Conservation (phyloP, 148 eudicot species). For the Vaccinium myrtillus region DNA sequence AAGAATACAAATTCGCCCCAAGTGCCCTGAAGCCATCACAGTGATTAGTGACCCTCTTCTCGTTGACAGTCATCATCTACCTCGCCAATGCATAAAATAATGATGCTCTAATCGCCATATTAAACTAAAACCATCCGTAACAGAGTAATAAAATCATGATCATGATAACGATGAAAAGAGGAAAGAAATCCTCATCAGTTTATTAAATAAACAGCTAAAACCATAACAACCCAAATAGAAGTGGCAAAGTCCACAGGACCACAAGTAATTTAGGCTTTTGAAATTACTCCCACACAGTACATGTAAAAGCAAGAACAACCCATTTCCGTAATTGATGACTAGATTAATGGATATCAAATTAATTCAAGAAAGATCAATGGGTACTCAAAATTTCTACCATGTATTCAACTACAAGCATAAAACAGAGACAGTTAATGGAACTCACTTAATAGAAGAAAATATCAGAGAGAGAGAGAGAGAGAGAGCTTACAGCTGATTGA, state of each 20-base stretch:
- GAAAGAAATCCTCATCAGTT: background rate
- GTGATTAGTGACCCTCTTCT: background rate
- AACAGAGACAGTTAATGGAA: background rate
- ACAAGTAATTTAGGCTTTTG: background rate
- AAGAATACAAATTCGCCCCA: background rate
- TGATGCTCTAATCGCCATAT: background rate
- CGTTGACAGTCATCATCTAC: background rate
- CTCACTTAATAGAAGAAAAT: background rate
- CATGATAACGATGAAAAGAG: background rate
- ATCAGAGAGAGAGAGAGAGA: background rate
- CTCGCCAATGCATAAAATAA: background rate
- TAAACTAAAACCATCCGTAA: background rate
- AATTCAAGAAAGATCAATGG: background rate
- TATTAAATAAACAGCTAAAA: background rate
- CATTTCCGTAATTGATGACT: background rate
- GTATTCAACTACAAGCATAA: background rate
- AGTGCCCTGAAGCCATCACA: background rate
- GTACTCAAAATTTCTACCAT: background rate
- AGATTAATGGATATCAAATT: background rate
- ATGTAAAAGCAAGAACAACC: background rate
- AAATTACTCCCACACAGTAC: background rate
- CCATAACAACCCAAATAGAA: background rate
- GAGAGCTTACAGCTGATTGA: background rate
- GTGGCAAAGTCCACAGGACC: background rate
- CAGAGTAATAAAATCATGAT: background rate